These are phyloP conservation scores for Penicillium ucsense DNA, from an alignment of 495 filamentous ascomycete species.

Conservation along the genomic window DNA sequence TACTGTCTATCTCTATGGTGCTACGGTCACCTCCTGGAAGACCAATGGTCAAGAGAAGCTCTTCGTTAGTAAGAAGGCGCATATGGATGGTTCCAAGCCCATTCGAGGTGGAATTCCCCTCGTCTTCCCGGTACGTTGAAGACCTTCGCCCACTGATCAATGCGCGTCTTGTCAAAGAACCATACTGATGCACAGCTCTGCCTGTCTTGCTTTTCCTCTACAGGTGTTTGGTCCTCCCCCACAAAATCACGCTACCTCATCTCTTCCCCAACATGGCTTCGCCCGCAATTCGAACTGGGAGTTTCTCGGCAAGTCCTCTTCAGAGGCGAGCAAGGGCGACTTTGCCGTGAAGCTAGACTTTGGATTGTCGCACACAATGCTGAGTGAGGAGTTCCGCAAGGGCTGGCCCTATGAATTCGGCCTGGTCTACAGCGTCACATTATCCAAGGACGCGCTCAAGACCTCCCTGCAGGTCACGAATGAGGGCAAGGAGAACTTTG, in stretches of 20 bases:
- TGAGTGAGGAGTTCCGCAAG: constrained; percentile 52
- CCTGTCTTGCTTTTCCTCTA: neutral
- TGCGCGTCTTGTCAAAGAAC: too few species aligned
- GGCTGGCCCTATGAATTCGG: constrained; percentile 79
- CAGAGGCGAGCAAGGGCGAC: constrained; percentile 53
- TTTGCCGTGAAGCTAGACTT: constrained; percentile 85
- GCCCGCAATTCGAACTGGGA: constrained; percentile 71
- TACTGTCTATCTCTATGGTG: constrained; percentile 78
- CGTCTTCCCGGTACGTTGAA: constrained; percentile 75
- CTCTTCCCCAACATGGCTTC: constrained; percentile 91
- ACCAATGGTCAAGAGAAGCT: constrained; percentile 72
- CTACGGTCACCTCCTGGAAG: constrained; percentile 92
- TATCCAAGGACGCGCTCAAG: constrained; percentile 61
- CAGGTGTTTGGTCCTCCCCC: constrained; percentile 87
- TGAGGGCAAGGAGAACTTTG: constrained; percentile 61
- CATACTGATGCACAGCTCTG: too few species aligned
- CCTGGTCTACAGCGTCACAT: constrained; percentile 83
- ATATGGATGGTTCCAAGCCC: constrained; percentile 54
- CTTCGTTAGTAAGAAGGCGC: constrained; percentile 72
- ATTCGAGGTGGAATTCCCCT: constrained; percentile 69
- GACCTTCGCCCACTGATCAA: neutral
- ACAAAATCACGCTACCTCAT: constrained; percentile 55
- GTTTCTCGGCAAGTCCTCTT: constrained; percentile 55
- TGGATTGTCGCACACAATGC: constrained; percentile 63
- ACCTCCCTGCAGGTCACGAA: constrained; percentile 85